Percentiles rank a stretch among this genome's conserved stretches.
phyloP scores from a whole-genome alignment of 257 asterid species.

The Fraxinus quadrangulata region DNA sequence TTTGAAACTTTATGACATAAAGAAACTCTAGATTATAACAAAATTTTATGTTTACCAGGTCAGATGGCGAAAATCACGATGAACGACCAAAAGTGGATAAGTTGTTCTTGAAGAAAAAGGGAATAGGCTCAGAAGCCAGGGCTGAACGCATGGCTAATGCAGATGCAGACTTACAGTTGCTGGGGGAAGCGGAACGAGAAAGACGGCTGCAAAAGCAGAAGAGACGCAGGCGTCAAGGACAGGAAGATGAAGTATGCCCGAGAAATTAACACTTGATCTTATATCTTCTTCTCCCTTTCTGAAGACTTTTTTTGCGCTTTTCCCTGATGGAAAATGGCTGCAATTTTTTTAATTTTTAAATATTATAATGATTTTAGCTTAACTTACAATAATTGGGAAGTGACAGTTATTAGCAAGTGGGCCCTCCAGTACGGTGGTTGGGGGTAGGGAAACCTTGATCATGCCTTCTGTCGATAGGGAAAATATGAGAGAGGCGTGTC shows the following conservation, averaged over 20 bases:
- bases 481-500: not conserved
- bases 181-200: constrained; percentile 80
- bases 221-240: constrained; percentile 89
- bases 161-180: constrained; percentile 85
- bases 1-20: constrained; percentile 14
- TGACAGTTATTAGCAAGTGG: not conserved
- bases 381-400: not conserved
- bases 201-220: constrained; percentile 82
- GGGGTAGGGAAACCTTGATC: not conserved
- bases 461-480: not conserved
- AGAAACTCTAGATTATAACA: not conserved
- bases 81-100: constrained; percentile 70
- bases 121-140: constrained; percentile 90
- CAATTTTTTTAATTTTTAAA: not conserved
- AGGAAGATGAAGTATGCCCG: constrained; percentile 76
- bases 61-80: constrained; percentile 45
- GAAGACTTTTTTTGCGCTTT: not conserved
- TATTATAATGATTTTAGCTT: not conserved
- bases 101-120: constrained; percentile 76
- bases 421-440: not conserved
- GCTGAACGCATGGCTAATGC: constrained; percentile 84
- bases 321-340: not conserved
- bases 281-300: not conserved
- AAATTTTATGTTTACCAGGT: constrained; percentile 45
- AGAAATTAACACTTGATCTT: not conserved